phyloP scores from a whole-genome alignment of 305 asterid species.

The Fraxinus dipetala region DNA sequence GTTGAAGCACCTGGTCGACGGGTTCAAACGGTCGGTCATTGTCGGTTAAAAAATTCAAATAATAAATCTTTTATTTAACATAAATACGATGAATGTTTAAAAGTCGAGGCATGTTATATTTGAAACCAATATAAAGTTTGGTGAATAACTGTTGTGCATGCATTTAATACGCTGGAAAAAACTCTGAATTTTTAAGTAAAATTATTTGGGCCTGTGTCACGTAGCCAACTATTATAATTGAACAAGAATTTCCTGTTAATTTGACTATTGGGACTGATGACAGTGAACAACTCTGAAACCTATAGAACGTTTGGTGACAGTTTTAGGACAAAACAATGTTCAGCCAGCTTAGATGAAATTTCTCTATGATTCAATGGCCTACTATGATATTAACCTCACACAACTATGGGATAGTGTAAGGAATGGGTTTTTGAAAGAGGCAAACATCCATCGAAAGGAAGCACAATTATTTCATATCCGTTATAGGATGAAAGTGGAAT shows the following conservation, averaged over 20 bases:
- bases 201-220: neutral
- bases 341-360: neutral
- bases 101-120: neutral
- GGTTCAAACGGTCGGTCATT: neutral
- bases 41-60: neutral
- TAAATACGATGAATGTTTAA: neutral
- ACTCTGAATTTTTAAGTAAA: neutral
- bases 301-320: neutral
- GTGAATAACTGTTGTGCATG: neutral
- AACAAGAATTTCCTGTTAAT: neutral
- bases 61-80: neutral
- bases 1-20: neutral
- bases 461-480: neutral
- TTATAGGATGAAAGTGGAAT: neutral
- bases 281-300: neutral
- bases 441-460: neutral
- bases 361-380: neutral
- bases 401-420: neutral
- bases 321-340: neutral
- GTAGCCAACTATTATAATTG: neutral
- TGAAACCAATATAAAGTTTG: neutral
- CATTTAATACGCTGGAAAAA: neutral
- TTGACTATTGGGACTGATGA: neutral
- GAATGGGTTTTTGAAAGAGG: neutral
- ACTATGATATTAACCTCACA: neutral